Percentiles rank a stretch among this genome's conserved stretches.
Evolutionary conservation across 257 asterid genomes (phyloP).

Genomic region (Fraxinus excelsior): DNA sequence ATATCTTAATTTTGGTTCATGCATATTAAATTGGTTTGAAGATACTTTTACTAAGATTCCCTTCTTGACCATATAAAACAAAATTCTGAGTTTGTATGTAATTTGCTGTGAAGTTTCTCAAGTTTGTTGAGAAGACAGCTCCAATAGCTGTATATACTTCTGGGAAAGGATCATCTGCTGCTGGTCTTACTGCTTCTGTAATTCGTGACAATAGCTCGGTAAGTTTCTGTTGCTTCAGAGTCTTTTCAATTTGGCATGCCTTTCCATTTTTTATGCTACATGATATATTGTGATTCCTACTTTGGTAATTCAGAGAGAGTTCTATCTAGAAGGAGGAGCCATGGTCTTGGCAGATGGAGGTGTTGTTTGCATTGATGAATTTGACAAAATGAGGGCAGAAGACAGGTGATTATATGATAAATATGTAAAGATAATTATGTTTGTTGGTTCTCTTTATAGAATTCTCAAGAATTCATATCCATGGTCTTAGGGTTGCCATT

Average conservation of each 20-base stretch:
- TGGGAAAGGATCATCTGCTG: conserved; percentile 99
- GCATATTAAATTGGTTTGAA: neutral
- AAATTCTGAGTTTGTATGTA: conserved; percentile 13
- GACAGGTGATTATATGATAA: conserved; percentile 60
- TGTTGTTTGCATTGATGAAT: conserved; percentile 98
- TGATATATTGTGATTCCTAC: conserved; percentile 18
- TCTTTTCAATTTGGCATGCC: conserved; percentile 7
- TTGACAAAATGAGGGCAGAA: conserved; percentile 98
- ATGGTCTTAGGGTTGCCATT: conserved; percentile 80
- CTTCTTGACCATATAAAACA: neutral
- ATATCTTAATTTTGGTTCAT: neutral
- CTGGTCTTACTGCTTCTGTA: conserved; percentile 99
- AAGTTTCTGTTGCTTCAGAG: conserved; percentile 35
- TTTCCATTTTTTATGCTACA: neutral
- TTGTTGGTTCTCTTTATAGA: conserved; percentile 12
- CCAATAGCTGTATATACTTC: conserved; percentile 96
- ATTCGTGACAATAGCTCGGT: conserved; percentile 96
- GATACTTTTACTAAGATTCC: neutral
- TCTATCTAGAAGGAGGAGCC: conserved; percentile 99
- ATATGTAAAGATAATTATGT: conserved; percentile 15
- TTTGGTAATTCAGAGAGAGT: conserved; percentile 71
- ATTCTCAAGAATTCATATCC: conserved; percentile 27
- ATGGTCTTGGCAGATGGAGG: conserved; percentile 99
- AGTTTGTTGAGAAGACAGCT: conserved; percentile 99
- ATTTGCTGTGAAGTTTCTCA: conserved; percentile 67